Evolutionary conservation across 768 basidiomycete species (phyloP), one percentile per base, ranked within the genome.

Genomic region (Termitomyces heimii): DNA sequence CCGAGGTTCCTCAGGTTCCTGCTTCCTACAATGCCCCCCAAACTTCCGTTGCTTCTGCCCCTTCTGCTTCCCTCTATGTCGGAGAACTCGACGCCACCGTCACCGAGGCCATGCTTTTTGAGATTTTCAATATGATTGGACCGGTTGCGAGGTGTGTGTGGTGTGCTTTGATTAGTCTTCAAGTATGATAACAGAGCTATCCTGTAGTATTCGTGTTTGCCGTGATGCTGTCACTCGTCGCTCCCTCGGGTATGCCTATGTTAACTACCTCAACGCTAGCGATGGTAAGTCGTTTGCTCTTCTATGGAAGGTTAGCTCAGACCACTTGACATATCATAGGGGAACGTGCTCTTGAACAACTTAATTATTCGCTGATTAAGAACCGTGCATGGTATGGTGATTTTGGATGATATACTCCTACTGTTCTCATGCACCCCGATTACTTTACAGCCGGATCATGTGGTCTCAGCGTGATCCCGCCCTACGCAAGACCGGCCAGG

Each of bases 401-500:
- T 53, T 53, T n/a, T 66, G 37, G 37, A 20, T n/a, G 42, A 53
- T 57, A 56, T 34, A 55, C 26, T 51, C 59, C 54, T 58, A 51
- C 48, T 42, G 51, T 28, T 61, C 28, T 37, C 37, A 56, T 62
- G 51, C 50, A 44, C 43, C 37, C 37, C 47, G 37, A 32, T 29
- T 49, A 60, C 37, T 54, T 59, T 54, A 61, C 63, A 93, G 91
- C 81, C 93, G 97, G 67, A 99, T 99, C 82, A 99, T 99, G 97
- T 98, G 97, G 96, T 98, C 95, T 68, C 97, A 98, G 83, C 92
- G 97, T 72, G 97, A 98, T 78, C 97, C 97, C 58, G 93, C 94
- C 65, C 86, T 99, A 70, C 92, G 97, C 75, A 98, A 98, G 86
- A 98, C 94, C 62, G 94, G 94, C 62, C 94, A 98, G 78, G 97